phyloP scores from a whole-genome alignment of 2,329 filamentous ascomycete genomes.

The Monilinia laxa region DNA sequence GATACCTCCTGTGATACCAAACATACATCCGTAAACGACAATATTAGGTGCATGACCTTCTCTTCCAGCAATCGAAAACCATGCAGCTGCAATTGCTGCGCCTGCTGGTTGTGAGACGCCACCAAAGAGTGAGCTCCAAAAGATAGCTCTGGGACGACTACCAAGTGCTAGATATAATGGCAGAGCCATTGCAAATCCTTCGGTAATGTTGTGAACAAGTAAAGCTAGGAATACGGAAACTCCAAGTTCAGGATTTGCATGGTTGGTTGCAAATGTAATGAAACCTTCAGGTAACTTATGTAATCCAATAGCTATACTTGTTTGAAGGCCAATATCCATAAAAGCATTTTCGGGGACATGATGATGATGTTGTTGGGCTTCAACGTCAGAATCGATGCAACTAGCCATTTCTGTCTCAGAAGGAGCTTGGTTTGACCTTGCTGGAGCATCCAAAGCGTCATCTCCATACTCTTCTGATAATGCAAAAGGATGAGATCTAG shows the following conservation, averaged over 20 bases:
- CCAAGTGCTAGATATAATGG: constrained; percentile 89
- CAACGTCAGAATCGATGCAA: constrained; percentile 33
- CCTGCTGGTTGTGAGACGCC: constrained; percentile 86
- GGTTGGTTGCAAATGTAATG: constrained; percentile 95
- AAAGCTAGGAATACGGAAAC: constrained; percentile 92
- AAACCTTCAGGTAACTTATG: constrained; percentile 91
- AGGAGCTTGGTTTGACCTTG: constrained; percentile 20
- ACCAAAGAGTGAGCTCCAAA: constrained; percentile 79
- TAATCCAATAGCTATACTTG: constrained; percentile 88
- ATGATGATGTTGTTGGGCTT: constrained; percentile 67
- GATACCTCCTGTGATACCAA: constrained; percentile 86
- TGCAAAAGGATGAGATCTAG: constrained; percentile 13
- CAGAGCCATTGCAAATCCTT: constrained; percentile 91
- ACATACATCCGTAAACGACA: constrained; percentile 76
- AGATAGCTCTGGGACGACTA: constrained; percentile 76
- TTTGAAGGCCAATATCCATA: constrained; percentile 91
- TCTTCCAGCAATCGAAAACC: constrained; percentile 72
- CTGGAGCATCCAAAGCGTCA: neutral
- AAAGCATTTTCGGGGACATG: constrained; percentile 95
- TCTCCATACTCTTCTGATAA: constrained; percentile 19
- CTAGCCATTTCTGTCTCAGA: constrained; percentile 23
- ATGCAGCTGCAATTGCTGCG: constrained; percentile 77
- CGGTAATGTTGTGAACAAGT: constrained; percentile 97
- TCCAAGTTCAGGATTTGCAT: constrained; percentile 85
- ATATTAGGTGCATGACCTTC: constrained; percentile 51